phyloP scores from a whole-genome alignment of 805 yeast species.

The Cyberlindnera mississippiensis region DNA sequence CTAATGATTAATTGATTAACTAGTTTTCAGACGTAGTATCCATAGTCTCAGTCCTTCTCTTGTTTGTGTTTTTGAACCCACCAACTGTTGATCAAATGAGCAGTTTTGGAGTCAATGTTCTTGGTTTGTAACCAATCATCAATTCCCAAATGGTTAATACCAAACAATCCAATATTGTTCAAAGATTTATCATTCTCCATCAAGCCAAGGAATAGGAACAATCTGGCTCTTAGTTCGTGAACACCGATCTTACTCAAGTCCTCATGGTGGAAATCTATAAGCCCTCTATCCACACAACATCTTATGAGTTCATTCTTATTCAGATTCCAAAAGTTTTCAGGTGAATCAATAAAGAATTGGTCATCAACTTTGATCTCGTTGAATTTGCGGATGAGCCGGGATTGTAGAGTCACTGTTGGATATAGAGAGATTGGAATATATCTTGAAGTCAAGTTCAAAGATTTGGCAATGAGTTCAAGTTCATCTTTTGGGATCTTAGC shows the following conservation, averaged over 20 bases:
- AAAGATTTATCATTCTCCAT: conserved; percentile 32
- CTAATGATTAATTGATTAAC: neutral
- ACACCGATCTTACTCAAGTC: conserved; percentile 32
- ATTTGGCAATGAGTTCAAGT: conserved; percentile 33
- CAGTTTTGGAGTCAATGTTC: conserved; percentile 9
- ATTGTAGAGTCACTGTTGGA: conserved; percentile 36
- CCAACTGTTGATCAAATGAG: conserved; percentile 17
- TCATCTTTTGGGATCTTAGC: conserved; percentile 40
- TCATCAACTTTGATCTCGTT: conserved; percentile 52
- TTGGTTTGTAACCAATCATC: conserved; percentile 7
- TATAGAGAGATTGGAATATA: conserved; percentile 38
- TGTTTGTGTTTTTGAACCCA: conserved; percentile 12
- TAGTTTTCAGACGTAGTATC: too few relatives aligned
- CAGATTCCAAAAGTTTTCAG: conserved; percentile 42
- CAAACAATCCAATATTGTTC: conserved; percentile 32
- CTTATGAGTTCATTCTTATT: conserved; percentile 46
- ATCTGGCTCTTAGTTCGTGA: conserved; percentile 33
- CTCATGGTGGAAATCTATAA: conserved; percentile 37
- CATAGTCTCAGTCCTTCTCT: too few relatives aligned
- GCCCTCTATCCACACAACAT: conserved; percentile 54
- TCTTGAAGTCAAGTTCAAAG: conserved; percentile 37
- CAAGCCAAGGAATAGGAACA: conserved; percentile 39
- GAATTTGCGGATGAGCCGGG: conserved; percentile 34
- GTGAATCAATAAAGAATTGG: conserved; percentile 31
- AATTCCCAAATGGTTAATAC: conserved; percentile 22